These are phyloP conservation scores for Zygoascus sp. DNA, from an alignment of 1,139 yeast species.

Conservation along the genomic window DNA sequence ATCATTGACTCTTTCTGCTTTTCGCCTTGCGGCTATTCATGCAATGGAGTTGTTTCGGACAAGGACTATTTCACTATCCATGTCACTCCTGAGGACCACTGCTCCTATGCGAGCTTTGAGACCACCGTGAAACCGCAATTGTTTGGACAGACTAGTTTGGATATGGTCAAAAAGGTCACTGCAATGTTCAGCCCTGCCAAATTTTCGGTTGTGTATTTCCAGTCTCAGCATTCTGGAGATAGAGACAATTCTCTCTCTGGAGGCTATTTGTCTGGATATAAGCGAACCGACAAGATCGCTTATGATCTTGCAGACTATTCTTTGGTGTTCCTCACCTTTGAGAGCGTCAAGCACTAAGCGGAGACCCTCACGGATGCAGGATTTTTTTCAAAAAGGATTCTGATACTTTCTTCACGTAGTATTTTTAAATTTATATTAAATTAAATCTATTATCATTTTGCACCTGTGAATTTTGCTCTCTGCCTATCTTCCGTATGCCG, in stretches of 20 bases:
- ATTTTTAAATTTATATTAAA: too few relatives aligned
- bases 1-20: conserved; percentile 80
- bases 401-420: too few relatives aligned
- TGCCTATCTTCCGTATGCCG: background rate
- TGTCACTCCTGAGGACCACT: conserved; percentile 88
- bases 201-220: conserved; percentile 69
- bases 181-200: conserved; percentile 67
- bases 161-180: conserved; percentile 53
- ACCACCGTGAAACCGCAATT: conserved; percentile 63
- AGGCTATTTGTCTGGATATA: conserved; percentile 44
- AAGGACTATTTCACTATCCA: conserved; percentile 81
- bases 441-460: background rate
- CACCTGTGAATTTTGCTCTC: too few relatives aligned
- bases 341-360: conserved; percentile 12
- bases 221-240: conserved; percentile 23
- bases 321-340: conserved; percentile 38
- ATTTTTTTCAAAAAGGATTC: too few relatives aligned
- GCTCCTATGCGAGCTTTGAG: conserved; percentile 96
- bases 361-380: too few relatives aligned
- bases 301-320: conserved; percentile 64
- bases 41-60: conserved; percentile 65
- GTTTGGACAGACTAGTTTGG: conserved; percentile 44
- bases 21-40: conserved; percentile 94
- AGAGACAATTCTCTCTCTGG: conserved; percentile 15
- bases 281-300: conserved; percentile 60